Conservation (phyloP, 1,284 basidiomycete species). For the Schizophyllum amplum region DNA sequence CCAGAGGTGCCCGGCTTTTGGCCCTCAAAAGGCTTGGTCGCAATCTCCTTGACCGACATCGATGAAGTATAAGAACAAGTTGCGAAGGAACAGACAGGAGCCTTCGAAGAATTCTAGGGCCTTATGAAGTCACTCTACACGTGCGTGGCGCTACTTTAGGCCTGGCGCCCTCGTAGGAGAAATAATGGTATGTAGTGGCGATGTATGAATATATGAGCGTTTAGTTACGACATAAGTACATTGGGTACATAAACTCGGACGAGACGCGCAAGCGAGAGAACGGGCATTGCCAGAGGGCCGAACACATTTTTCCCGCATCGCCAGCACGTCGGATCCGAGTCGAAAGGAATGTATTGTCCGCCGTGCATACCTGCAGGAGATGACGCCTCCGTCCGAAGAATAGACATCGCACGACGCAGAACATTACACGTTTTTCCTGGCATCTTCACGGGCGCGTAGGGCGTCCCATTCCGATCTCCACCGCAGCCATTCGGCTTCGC, state of each 20-base stretch:
- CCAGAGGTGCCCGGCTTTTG: conserved; percentile 96
- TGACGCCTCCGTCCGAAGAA: no score
- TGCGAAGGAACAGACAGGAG: not conserved
- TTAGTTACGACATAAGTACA: no score
- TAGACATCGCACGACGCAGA: not conserved
- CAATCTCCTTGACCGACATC: conserved; percentile 52
- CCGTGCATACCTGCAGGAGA: no score
- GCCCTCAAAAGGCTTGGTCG: conserved; percentile 76
- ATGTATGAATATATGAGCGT: not conserved
- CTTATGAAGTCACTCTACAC: not conserved
- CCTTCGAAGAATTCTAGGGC: not conserved
- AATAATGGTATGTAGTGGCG: not conserved
- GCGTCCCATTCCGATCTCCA: conserved; percentile 49
- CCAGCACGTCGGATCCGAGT: no score
- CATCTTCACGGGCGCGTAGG: not conserved
- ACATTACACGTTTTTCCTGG: not conserved
- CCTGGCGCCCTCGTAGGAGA: not conserved
- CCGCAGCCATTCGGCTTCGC: conserved; percentile 52
- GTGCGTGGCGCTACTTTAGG: not conserved
- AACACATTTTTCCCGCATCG: no score
- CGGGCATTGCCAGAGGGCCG: no score
- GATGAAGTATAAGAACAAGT: conserved; percentile 8
- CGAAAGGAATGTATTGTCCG: no score
- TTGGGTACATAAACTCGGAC: no score
- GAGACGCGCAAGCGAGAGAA: no score